Percentiles rank a stretch among this genome's conserved stretches.
Conservation (phyloP, 805 yeast genomes). For the Candida argentea region DNA sequence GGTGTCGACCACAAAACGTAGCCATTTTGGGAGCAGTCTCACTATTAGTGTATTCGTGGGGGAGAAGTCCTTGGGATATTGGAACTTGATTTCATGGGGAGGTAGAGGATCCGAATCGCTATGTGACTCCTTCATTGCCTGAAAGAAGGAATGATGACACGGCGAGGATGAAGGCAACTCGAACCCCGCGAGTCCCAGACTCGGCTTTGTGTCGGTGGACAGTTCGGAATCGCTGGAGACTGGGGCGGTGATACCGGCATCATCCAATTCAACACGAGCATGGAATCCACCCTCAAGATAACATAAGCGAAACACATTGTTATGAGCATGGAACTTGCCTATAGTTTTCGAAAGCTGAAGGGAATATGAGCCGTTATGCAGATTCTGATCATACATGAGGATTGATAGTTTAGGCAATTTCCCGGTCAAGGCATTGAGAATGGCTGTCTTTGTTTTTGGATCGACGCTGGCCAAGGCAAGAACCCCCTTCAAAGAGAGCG, state of each 20-base stretch:
- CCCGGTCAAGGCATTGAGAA: conserved; percentile 6
- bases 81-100: conserved; percentile 4
- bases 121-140: conserved; percentile 24
- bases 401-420: too few species aligned
- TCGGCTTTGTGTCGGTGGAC: neutral
- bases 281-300: conserved; percentile 21
- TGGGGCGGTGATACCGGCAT: conserved; percentile 1
- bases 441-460: conserved; percentile 8
- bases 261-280: neutral
- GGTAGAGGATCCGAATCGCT: conserved; percentile 2
- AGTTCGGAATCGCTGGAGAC: neutral
- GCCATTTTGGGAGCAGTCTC: conserved; percentile 22
- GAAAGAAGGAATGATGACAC: conserved; percentile 23
- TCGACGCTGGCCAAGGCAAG: conserved; percentile 21
- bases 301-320: conserved; percentile 11
- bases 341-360: conserved; percentile 25
- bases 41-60: conserved; percentile 1
- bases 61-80: conserved; percentile 3
- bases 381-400: conserved; percentile 20
- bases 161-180: conserved; percentile 32
- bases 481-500: conserved; percentile 22
- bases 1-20: conserved; percentile 13
- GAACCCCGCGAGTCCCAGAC: conserved; percentile 24
- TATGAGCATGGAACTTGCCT: conserved; percentile 15
- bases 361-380: conserved; percentile 11